Evolutionary conservation across 306 rosid species (phyloP).

Genomic region (Arachis stenosperma): DNA sequence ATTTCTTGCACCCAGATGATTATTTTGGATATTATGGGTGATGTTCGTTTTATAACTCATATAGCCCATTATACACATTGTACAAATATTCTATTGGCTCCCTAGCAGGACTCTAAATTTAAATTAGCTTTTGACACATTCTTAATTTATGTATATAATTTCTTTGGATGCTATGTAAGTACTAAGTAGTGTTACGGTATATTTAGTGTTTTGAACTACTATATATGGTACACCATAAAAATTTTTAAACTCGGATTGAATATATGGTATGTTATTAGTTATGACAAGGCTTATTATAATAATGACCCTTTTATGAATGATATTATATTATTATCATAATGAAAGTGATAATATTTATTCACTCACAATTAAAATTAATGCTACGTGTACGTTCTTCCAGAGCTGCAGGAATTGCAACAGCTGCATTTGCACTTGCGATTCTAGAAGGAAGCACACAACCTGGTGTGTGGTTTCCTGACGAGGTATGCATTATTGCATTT

Average conservation of each 20-base stretch:
- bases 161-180: too few relatives aligned
- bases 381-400: slow-evolving; percentile 47
- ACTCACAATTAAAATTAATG: background rate
- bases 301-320: background rate
- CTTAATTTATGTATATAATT: too few relatives aligned
- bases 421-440: slow-evolving; percentile 88
- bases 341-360: too few relatives aligned
- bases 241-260: background rate
- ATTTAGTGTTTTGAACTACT: background rate
- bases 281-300: background rate
- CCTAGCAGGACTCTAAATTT: too few relatives aligned
- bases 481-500: slow-evolving; percentile 51
- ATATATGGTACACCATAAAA: background rate
- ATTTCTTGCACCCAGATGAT: too few relatives aligned
- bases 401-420: slow-evolving; percentile 73
- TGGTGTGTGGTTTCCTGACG: slow-evolving; percentile 99
- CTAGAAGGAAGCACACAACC: slow-evolving; percentile 93
- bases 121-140: too few relatives aligned
- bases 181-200: too few relatives aligned
- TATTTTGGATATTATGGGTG: too few relatives aligned
- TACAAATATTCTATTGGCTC: too few relatives aligned
- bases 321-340: too few relatives aligned
- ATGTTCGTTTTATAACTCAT: too few relatives aligned
- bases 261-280: background rate
- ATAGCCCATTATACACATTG: too few relatives aligned